A percentile compares a stretch with the other conserved stretches of the same genome.
phyloP scores from a whole-genome alignment of 2,329 filamentous ascomycete genomes.

The Verticillium isaacii region DNA sequence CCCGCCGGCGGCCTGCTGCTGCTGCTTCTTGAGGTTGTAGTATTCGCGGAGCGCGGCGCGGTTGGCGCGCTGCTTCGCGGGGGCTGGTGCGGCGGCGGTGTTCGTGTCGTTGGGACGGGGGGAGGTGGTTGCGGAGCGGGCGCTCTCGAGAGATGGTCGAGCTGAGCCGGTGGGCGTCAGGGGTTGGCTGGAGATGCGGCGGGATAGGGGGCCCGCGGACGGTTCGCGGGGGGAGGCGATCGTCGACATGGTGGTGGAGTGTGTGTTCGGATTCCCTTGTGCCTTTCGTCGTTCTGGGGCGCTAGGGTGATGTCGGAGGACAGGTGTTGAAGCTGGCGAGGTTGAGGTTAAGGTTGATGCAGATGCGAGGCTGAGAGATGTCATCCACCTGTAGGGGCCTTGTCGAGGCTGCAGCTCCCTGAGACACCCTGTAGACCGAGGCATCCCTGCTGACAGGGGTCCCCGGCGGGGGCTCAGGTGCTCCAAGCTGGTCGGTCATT shows the following conservation, averaged over 20 bases:
- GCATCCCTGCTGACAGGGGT: too few species aligned
- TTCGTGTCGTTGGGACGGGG: slow-evolving; percentile 35
- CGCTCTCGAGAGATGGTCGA: slow-evolving; percentile 66
- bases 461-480: too few species aligned
- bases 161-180: slow-evolving; percentile 69
- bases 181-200: slow-evolving; percentile 45
- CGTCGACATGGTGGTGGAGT: slow-evolving; percentile 50
- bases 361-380: not conserved
- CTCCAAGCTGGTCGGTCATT: too few species aligned
- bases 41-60: slow-evolving; percentile 88
- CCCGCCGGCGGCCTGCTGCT: slow-evolving; percentile 22
- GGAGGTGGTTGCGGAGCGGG: slow-evolving; percentile 55
- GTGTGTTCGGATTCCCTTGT: not conserved
- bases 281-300: too few species aligned
- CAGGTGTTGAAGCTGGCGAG: not conserved
- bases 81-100: slow-evolving; percentile 22
- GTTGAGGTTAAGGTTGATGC: too few species aligned
- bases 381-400: too few species aligned
- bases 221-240: slow-evolving; percentile 60
- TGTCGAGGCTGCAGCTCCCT: too few species aligned
- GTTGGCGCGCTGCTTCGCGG: slow-evolving; percentile 55
- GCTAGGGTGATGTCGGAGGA: not conserved
- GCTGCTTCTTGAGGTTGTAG: slow-evolving; percentile 69
- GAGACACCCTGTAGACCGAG: too few species aligned
- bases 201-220: slow-evolving; percentile 47